A percentile compares a stretch with the other conserved stretches of the same genome.
Conservation (phyloP, 305 asterid genomes). For the Withania somnifera region DNA sequence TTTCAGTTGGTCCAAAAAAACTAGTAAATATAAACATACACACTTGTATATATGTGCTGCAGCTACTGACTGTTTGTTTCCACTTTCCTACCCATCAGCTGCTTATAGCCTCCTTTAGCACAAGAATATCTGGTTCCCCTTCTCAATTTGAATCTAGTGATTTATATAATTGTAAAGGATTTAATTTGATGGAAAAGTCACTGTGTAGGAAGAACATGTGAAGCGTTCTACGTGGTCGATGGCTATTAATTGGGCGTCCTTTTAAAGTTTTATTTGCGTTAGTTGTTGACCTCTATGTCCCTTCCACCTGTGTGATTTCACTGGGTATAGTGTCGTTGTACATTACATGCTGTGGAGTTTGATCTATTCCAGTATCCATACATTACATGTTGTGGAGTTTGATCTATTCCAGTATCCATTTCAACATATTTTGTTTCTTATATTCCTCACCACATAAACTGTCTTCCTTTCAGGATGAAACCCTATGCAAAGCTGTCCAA, state of each 20-base stretch:
- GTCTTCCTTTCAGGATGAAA: conserved; percentile 61
- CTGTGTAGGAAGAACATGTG: neutral
- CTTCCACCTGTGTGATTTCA: too few species aligned
- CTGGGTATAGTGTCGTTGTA: too few species aligned
- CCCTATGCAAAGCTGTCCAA: conserved; percentile 78
- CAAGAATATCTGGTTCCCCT: neutral
- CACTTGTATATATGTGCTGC: neutral
- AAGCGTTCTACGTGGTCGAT: neutral
- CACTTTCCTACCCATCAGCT: neutral
- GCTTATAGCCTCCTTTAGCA: neutral
- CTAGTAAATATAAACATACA: neutral
- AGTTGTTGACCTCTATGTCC: neutral
- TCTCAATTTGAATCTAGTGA: neutral
- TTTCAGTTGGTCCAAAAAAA: neutral
- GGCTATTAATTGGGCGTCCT: neutral
- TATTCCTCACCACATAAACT: conserved; percentile 4
- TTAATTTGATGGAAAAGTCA: neutral
- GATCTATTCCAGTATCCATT: neutral
- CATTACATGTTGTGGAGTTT: neutral
- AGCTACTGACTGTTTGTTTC: neutral
- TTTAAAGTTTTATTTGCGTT: neutral
- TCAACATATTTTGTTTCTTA: neutral
- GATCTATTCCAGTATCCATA: neutral
- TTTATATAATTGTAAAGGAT: neutral
- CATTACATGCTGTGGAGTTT: neutral